These are phyloP conservation scores for Lepidium didymum DNA, from an alignment of 345 rosid genomes.

Conservation along the genomic window DNA sequence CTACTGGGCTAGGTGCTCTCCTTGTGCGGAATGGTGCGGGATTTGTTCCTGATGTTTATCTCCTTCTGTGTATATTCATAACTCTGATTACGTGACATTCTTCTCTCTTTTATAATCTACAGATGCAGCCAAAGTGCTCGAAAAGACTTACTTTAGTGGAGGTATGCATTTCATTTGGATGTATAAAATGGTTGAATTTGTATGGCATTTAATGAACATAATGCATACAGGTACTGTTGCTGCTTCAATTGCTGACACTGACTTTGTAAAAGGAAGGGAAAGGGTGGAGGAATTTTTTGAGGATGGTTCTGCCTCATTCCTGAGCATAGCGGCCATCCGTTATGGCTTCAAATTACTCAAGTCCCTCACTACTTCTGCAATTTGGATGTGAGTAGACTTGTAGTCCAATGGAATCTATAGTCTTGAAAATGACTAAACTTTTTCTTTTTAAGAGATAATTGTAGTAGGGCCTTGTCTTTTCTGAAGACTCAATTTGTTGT, in stretches of 20 bases:
- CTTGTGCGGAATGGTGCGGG: slow-evolving; percentile 66
- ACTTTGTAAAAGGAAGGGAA: slow-evolving; percentile 90
- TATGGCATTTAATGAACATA: slow-evolving; percentile 4
- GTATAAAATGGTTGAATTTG: neutral
- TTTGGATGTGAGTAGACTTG: slow-evolving; percentile 46
- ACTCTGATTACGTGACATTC: neutral
- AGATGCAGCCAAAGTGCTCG: slow-evolving; percentile 85
- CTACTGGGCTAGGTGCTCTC: slow-evolving; percentile 99
- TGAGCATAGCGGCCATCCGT: slow-evolving; percentile 73
- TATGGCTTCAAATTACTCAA: slow-evolving; percentile 78
- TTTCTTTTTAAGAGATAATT: neutral
- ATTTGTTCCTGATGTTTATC: slow-evolving; percentile 19
- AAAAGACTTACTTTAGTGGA: slow-evolving; percentile 89
- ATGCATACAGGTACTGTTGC: slow-evolving; percentile 75
- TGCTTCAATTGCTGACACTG: slow-evolving; percentile 87
- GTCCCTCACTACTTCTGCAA: slow-evolving; percentile 58
- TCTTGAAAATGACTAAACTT: neutral
- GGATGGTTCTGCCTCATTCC: slow-evolving; percentile 85
- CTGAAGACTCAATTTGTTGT: neutral
- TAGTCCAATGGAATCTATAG: neutral
- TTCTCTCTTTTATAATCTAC: slow-evolving; percentile 19
- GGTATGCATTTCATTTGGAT: slow-evolving; percentile 42
- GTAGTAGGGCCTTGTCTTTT: neutral
- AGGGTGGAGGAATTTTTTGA: slow-evolving; percentile 76
- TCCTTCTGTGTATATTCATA: slow-evolving; percentile 1